These are phyloP conservation scores for Mallotus repandus DNA, from an alignment of 441 rosid species.

Conservation along the genomic window DNA sequence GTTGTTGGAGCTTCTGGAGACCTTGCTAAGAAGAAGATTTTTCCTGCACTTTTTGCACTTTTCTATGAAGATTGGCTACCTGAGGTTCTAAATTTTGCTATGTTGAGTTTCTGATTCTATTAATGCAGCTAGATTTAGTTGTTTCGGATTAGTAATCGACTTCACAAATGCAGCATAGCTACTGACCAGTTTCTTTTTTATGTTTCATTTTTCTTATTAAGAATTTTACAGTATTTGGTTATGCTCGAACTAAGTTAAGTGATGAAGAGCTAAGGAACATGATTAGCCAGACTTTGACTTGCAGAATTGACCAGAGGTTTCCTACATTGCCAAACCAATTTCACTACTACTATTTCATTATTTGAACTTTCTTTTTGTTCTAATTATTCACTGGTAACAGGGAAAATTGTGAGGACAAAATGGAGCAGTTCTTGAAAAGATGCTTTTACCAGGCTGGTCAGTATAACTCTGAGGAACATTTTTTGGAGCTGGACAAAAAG, in stretches of 20 bases:
- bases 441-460: conserved; percentile 89
- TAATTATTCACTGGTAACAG: conserved; percentile 27
- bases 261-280: conserved; percentile 76
- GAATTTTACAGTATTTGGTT: conserved; percentile 74
- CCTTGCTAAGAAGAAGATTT: conserved; percentile 88
- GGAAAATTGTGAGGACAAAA: conserved; percentile 80
- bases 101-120: background rate
- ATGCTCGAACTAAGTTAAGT: conserved; percentile 65
- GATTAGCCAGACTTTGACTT: conserved; percentile 80
- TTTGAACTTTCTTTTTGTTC: background rate
- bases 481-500: conserved; percentile 60
- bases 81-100: conserved; percentile 36
- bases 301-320: conserved; percentile 89
- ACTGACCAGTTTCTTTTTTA: conserved; percentile 15
- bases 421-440: conserved; percentile 76
- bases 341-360: background rate
- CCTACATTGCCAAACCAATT: background rate
- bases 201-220: conserved; percentile 22
- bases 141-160: background rate
- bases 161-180: background rate
- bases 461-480: conserved; percentile 76
- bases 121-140: background rate
- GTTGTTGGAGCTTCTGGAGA: conserved; percentile 97
- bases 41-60: conserved; percentile 94
- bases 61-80: conserved; percentile 80